Conservation (phyloP, 2,329 filamentous ascomycete species). For the Xylogone sp. region DNA sequence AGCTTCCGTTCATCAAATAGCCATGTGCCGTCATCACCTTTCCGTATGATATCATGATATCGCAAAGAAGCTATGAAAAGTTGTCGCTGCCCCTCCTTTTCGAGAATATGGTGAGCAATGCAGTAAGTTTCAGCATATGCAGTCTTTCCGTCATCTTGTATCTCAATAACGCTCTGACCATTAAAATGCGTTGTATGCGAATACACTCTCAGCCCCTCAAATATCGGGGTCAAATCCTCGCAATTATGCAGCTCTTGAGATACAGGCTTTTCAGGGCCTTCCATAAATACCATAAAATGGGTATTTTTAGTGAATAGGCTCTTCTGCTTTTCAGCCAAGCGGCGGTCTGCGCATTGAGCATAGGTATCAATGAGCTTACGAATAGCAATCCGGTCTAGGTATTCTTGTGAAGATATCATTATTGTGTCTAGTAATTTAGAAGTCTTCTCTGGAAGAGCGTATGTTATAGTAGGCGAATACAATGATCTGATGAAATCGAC, state of each 20-base stretch:
- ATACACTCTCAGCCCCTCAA: neutral
- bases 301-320: neutral
- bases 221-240: neutral
- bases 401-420: neutral
- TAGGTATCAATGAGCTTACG: neutral
- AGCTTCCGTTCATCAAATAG: constrained; percentile 39
- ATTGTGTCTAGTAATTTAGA: too few relatives aligned
- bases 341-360: neutral
- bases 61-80: neutral
- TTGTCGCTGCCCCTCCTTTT: neutral
- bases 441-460: too few relatives aligned
- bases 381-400: neutral
- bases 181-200: neutral
- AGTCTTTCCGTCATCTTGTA: neutral
- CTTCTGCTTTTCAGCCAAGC: neutral
- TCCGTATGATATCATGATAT: constrained; percentile 12
- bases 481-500: too few relatives aligned
- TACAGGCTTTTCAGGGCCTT: neutral
- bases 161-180: neutral
- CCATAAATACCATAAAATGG: neutral
- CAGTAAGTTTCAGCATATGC: neutral
- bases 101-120: neutral
- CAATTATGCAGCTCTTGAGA: neutral
- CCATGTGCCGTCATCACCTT: constrained; percentile 36
- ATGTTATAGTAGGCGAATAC: too few relatives aligned